Conservation (phyloP, 345 rosid genomes). For the Salix caprea region DNA sequence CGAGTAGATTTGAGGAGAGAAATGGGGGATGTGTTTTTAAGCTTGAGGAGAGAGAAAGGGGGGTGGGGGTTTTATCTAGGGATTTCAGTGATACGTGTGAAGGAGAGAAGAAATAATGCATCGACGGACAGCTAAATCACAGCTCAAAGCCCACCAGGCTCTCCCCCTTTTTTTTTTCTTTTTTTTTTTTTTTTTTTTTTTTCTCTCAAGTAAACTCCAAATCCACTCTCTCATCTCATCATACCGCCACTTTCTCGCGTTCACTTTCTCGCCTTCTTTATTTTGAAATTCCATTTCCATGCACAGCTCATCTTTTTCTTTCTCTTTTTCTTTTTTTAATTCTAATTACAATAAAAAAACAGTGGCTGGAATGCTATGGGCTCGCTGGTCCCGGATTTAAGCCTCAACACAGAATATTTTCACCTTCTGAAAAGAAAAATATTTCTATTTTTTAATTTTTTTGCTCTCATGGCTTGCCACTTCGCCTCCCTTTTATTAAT, state of each 20-base stretch:
- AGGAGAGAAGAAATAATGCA: constrained; percentile 29
- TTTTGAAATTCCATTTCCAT: background rate
- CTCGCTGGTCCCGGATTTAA: too few species aligned
- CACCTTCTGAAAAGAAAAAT: too few species aligned
- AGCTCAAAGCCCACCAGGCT: constrained; percentile 70
- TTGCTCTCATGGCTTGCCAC: too few species aligned
- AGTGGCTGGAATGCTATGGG: too few species aligned
- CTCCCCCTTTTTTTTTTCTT: constrained; percentile 23
- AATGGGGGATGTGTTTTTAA: background rate
- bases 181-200: background rate
- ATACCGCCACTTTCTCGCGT: background rate
- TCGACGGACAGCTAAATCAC: constrained; percentile 74
- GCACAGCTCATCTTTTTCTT: too few species aligned
- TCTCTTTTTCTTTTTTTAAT: too few species aligned
- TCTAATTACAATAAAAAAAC: too few species aligned
- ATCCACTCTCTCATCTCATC: background rate
- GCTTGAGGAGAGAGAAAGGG: background rate
- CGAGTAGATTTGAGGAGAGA: constrained; percentile 14
- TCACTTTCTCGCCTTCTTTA: background rate
- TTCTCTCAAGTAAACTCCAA: background rate
- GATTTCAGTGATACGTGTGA: constrained; percentile 31
- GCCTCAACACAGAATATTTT: too few species aligned
- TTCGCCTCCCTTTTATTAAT: too few species aligned
- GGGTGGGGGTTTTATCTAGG: constrained; percentile 34
- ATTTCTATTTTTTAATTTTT: too few species aligned